Percentiles rank a stretch among this genome's conserved stretches.
Conservation (phyloP, 1,284 basidiomycete species). For the Papiliotrema nemorosa region DNA sequence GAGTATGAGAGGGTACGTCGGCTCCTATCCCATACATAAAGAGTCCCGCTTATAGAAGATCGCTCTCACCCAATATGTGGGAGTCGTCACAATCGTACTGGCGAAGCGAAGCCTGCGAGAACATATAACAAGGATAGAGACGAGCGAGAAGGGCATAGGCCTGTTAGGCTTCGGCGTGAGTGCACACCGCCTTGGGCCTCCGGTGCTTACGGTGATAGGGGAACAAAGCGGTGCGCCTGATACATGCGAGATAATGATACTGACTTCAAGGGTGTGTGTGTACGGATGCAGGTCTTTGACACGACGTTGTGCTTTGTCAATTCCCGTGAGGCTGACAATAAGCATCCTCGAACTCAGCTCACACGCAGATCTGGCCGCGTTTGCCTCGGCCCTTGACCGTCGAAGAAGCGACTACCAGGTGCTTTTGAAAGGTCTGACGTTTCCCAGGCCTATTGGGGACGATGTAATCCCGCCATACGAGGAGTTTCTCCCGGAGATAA, state of each 20-base stretch:
- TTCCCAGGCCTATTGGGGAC: conserved; percentile 18
- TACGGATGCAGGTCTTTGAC: conserved; percentile 35
- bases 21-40: no score
- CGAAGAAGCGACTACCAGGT: conserved; percentile 40
- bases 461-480: conserved; percentile 30
- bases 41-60: conserved; percentile 20
- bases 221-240: conserved; percentile 40
- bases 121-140: conserved; percentile 24
- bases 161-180: conserved; percentile 42
- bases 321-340: conserved; percentile 52
- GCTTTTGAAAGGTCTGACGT: conserved; percentile 24
- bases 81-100: conserved; percentile 55
- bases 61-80: conserved; percentile 38
- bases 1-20: conserved; percentile 31
- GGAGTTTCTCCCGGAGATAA: conserved; percentile 27
- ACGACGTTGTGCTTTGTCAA: conserved; percentile 56
- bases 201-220: conserved; percentile 38
- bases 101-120: conserved; percentile 48
- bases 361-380: conserved; percentile 54
- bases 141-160: conserved; percentile 38
- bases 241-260: not conserved
- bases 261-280: conserved; percentile 44
- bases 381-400: conserved; percentile 54
- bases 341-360: conserved; percentile 28
- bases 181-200: not conserved